These are phyloP conservation scores for Pascua sp. DNA, from an alignment of 1,284 basidiomycete genomes.

Conservation along the genomic window DNA sequence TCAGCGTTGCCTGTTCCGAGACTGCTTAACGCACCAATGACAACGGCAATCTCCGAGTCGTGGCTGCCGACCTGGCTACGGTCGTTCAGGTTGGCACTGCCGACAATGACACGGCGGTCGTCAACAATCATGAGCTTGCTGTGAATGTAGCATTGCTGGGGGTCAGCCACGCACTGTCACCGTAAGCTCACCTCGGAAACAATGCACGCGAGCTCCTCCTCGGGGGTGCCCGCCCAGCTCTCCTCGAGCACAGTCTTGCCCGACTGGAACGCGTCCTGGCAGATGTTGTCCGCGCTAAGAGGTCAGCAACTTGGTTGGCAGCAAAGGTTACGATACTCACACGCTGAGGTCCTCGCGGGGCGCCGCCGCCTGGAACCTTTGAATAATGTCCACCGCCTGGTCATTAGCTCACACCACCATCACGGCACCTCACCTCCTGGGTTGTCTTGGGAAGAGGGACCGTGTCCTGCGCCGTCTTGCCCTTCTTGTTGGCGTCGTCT, in stretches of 20 bases:
- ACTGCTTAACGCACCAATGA: conserved; percentile 53
- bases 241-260: conserved; percentile 74
- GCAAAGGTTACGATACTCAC: conserved; percentile 19
- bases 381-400: conserved; percentile 60
- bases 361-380: conserved; percentile 65
- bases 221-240: conserved; percentile 72
- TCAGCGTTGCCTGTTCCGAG: neutral
- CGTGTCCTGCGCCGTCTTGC: conserved; percentile 40
- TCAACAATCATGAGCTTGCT: conserved; percentile 82
- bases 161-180: neutral
- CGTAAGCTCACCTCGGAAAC: conserved; percentile 70
- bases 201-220: conserved; percentile 75
- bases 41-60: conserved; percentile 86
- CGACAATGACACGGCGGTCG: conserved; percentile 71
- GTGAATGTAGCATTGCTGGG: conserved; percentile 46
- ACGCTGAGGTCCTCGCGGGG: conserved; percentile 29
- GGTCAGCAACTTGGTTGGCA: neutral
- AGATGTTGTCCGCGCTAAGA: conserved; percentile 8
- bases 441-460: conserved; percentile 59
- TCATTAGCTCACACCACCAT: neutral
- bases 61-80: conserved; percentile 66
- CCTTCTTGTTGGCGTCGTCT: conserved; percentile 50
- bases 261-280: conserved; percentile 56
- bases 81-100: conserved; percentile 63
- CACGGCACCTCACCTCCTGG: conserved; percentile 50